Base-by-base conservation (phyloP, 345 rosid species). In the Rhodamnia argentea region DNA sequence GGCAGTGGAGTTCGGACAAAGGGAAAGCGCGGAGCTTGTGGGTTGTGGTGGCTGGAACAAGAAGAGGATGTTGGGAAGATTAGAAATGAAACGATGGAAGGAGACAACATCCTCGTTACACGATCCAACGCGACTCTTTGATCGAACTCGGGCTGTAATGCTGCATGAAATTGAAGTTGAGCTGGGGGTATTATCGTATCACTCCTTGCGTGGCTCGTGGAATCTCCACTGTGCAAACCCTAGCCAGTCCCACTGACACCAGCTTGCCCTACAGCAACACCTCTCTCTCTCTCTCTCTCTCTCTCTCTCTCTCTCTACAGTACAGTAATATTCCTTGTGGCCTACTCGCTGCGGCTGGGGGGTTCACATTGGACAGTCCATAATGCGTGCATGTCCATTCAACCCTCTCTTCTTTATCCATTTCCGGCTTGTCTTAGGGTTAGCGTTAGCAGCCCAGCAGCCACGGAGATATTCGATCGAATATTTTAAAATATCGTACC, bases 261-360 rank as follows among this genome's bases (percentile, higher is more conserved):
- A 37, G 4, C 24, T 70, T 37, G 47, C 81, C 47, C 7, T 18
- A 9, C 47, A 70, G 47, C 26, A 29, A 16, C 76, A 29, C 15
- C 6, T 32, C 24, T 64, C 42, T 29, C 3, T 32, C 24, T 32
- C 44, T 29, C 44, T 12, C 13, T 59, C 75, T 64, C 42, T 64
- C 76, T 64, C 5, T 64, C 78, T 70, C 60, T 57, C 60, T 57
- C 60, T 57, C 60, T 10, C 60, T 57, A 4, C 4, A 29, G 84
- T n/a, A 83, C 85, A 56, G 37, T 7, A 83, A 83, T 83, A 83
- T 83, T 83, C 85, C 85, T 57, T 56, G 51, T 40, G 85, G 85
- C 74, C 85, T 54, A 56, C 85, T 42, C n/a, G 50, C 51, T 42
- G 40, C 18, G 52, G 59, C 32, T 83, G 64, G 50, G 50, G 81